Evolutionary conservation across 2,329 filamentous ascomycete genomes (phyloP), one percentile per base, ranked within the genome.

Genomic region (Knufia petricola): DNA sequence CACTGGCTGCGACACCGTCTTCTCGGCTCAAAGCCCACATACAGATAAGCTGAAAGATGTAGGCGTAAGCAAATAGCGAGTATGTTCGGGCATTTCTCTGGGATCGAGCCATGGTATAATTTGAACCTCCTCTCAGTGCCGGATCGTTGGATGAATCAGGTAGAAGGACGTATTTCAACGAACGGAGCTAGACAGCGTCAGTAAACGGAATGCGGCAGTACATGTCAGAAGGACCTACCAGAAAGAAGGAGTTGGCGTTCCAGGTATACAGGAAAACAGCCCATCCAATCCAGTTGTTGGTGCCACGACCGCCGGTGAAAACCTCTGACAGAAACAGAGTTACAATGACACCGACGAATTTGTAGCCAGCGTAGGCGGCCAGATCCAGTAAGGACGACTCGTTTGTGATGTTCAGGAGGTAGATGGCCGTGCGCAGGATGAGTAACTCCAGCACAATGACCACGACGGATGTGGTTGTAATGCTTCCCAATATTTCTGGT

Each of bases 301-400:
- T 92, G 19, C 90, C 85, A 60, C 82, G 79, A 38, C 88, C 84
- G 10, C 81, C 80, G 49, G 84, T 94, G 55, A 86, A 68, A 13
- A 87, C 75, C 66, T 94, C 86, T 13, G 86, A 82, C 15, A 90
- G 70, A 10, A 85, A 76, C 53, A 96, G 80, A 0, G 89, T 95
- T 43, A 86, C 77, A 52, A 98, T 98, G 58, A 95, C 88, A 26
- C 90, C 92, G 23, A 98, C 90, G 62, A 98, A 98, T 67, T 98
- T 98, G 72, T 98, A 98, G 17, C 94, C 94, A 1, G 85, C 90
- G 69, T 98, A 98, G 3, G 94, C 94, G 47, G 98, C 84, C 44
- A 98, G 70, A 61, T 98, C 92, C 50, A 96, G 78, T 46, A 96
- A 78, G 64, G 96, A 92, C 13, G 85, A 92, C 58, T 94, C 87